Conservation (phyloP, 805 yeast species). For the Zygosaccharomyces lentus region DNA sequence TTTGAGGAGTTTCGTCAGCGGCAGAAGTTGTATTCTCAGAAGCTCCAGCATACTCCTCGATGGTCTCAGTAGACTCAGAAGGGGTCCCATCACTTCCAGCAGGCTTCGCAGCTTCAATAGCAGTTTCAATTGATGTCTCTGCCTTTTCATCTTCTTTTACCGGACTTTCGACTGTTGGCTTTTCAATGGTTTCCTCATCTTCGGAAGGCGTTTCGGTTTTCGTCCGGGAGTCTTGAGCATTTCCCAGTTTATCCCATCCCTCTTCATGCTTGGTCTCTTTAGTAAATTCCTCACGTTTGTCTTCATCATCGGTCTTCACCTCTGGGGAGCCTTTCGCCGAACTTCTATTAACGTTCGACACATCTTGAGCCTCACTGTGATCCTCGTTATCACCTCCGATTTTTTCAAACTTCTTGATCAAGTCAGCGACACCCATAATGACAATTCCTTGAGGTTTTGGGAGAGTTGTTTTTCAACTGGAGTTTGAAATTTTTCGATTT, state of each 20-base stretch:
- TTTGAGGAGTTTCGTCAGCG: no score
- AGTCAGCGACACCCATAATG: slow-evolving; percentile 38
- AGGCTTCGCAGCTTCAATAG: neutral
- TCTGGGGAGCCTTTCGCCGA: neutral
- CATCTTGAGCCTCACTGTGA: neutral
- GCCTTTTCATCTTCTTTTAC: slow-evolving; percentile 11
- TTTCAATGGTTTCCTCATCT: slow-evolving; percentile 7
- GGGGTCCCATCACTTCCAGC: no score
- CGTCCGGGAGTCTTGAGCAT: neutral
- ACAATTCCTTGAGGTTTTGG: neutral
- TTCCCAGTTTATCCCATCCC: slow-evolving; percentile 6
- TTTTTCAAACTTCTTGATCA: slow-evolving; percentile 36
- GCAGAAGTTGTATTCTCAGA: no score
- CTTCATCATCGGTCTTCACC: slow-evolving; percentile 2
- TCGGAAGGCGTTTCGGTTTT: slow-evolving; percentile 6
- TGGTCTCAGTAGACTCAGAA: no score
- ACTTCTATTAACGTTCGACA: neutral
- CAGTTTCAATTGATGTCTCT: neutral
- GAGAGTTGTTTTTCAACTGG: neutral
- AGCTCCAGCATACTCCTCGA: no score
- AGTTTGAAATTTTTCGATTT: neutral
- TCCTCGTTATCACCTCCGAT: slow-evolving; percentile 18
- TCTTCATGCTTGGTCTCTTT: slow-evolving; percentile 8
- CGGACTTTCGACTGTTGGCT: no score
- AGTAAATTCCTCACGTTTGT: slow-evolving; percentile 10